phyloP scores from a whole-genome alignment of 2,329 filamentous ascomycete genomes.

The Graphilbum sp. region DNA sequence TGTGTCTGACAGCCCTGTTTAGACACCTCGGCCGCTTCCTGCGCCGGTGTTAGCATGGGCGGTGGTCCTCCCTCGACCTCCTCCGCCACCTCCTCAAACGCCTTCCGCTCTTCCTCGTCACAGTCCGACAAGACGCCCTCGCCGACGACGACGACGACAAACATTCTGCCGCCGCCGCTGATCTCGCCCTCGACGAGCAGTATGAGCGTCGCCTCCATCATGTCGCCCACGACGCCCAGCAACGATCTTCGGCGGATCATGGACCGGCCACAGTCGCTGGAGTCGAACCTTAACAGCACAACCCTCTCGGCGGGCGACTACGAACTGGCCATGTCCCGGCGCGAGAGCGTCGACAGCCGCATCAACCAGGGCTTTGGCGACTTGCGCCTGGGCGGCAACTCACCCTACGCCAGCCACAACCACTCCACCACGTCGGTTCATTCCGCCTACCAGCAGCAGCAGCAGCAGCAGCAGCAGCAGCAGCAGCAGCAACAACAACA shows the following conservation, averaged over 20 bases:
- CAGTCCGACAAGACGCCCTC: slow-evolving; percentile 44
- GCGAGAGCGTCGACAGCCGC: slow-evolving; percentile 67
- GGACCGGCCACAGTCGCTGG: slow-evolving; percentile 24
- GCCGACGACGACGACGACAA: slow-evolving; percentile 32
- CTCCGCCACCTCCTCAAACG: slow-evolving; percentile 7
- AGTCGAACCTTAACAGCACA: slow-evolving; percentile 19
- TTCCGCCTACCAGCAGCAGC: slow-evolving; percentile 50
- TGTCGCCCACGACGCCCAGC: slow-evolving; percentile 39
- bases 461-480: slow-evolving; percentile 36
- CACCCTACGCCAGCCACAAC: slow-evolving; percentile 63
- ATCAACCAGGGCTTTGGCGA: slow-evolving; percentile 58
- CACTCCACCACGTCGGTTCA: slow-evolving; percentile 62
- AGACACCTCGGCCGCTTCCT: slow-evolving; percentile 29
- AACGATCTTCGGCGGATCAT: slow-evolving; percentile 26
- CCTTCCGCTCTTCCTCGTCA: slow-evolving; percentile 5
- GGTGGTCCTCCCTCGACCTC: slow-evolving; percentile 21
- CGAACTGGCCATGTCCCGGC: slow-evolving; percentile 30
- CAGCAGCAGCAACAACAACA: slow-evolving; percentile 42
- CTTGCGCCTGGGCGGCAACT: slow-evolving; percentile 50
- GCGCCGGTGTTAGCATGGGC: slow-evolving; percentile 21
- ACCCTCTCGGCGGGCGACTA: slow-evolving; percentile 5
- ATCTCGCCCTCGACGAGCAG: slow-evolving; percentile 38
- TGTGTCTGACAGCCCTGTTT: background rate
- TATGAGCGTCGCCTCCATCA: slow-evolving; percentile 52
- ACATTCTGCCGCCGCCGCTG: slow-evolving; percentile 33